Percentiles rank a stretch among this genome's conserved stretches.
These are phyloP conservation scores for Solanum peruvianum DNA, from an alignment of 257 asterid species.

Conservation along the genomic window DNA sequence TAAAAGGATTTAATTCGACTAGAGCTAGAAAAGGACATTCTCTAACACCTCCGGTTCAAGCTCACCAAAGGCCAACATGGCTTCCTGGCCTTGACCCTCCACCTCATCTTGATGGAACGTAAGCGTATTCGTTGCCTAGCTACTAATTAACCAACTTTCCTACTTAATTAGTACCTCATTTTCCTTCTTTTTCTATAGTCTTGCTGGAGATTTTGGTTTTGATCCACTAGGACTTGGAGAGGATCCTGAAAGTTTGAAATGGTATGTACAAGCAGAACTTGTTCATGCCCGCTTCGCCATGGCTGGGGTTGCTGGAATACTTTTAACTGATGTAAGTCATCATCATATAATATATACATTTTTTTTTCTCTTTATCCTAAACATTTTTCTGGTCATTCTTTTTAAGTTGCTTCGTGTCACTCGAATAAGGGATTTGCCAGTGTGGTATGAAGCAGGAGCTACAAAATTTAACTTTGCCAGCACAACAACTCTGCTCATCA, in stretches of 20 bases:
- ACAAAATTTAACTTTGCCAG: constrained; percentile 63
- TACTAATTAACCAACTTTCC: neutral
- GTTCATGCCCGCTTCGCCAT: constrained; percentile 90
- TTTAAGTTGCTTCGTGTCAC: constrained; percentile 73
- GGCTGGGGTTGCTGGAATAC: constrained; percentile 96
- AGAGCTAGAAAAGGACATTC: constrained; percentile 15
- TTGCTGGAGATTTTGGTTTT: constrained; percentile 83
- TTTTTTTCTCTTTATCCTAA: neutral
- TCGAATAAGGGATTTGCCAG: constrained; percentile 60
- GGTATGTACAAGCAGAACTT: constrained; percentile 90
- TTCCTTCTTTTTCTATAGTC: constrained; percentile 15
- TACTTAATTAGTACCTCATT: neutral
- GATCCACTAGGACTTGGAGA: constrained; percentile 93
- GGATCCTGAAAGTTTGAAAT: constrained; percentile 74
- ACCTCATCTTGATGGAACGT: constrained; percentile 85
- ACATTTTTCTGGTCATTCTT: neutral
- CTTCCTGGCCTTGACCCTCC: constrained; percentile 94
- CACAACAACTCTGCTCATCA: constrained; percentile 51
- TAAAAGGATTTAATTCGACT: constrained; percentile 19
- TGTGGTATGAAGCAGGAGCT: constrained; percentile 94
- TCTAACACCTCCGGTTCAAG: constrained; percentile 24
- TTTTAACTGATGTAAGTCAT: constrained; percentile 51
- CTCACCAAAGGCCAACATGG: constrained; percentile 81
- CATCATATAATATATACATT: neutral
- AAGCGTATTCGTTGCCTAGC: constrained; percentile 4